Evolutionary conservation across 305 asterid species (phyloP), one percentile per base, ranked within the genome.

Genomic region (Lippia alba): DNA sequence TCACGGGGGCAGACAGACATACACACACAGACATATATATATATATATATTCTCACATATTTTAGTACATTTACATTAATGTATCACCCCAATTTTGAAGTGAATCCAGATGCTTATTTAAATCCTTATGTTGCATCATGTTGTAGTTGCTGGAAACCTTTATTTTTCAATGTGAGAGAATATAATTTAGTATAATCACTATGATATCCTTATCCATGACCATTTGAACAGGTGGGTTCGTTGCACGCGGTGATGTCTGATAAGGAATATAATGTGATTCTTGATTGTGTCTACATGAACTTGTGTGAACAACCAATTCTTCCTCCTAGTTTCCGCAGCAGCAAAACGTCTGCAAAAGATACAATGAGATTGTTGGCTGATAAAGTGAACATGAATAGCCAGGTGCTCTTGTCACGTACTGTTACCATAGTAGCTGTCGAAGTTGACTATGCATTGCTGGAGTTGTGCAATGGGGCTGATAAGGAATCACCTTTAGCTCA

Each of bases 401-500:
- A 94, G 86, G 93, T 87, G 46, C 93, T 94, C 65, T 83, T 91
- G 76, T 94, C 99, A 2, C 97, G 99, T 34, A 94, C 96, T 36
- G 99, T 94, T 58, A 94, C 89, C 24, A 89, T 85, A 64, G 71
- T 88, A 76, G 86, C 97, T 64, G 96, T 91, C 70, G 90, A 90
- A 79, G 81, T 94, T 69, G 92, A 88, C 75, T 78, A 85, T 77
- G 97, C 87, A 0, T 67, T 88, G 81, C 84, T 94, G 76, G 97
- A 94, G 83, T 88, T 94, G 70, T 85, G 94, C 82, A 80, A 86
- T 76, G 92, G 96, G 51, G 82, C 82, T 75, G 92, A 88, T 70
- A 95, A 88, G 74, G 99, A 87, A 64, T 90, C 92, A 41, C 85
- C 89, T 82, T 80, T 94, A 87, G 99, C 97, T 60, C 96, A 87